Percentiles rank a stretch among this genome's conserved stretches.
Conservation (phyloP, 2,329 filamentous ascomycete species). For the Botryotinia globosa region DNA sequence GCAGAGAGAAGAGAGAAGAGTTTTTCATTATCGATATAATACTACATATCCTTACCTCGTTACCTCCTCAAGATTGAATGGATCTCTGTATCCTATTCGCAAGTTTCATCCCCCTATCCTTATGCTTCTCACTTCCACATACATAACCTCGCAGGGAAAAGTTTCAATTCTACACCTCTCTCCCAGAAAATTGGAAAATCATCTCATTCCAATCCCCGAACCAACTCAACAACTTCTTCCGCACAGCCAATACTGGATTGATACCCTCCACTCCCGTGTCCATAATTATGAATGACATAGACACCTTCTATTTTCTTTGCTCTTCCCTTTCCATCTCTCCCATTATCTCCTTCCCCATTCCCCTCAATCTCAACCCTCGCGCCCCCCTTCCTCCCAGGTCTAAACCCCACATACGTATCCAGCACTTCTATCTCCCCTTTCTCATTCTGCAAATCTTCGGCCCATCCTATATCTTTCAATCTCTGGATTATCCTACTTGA, state of each 20-base stretch:
- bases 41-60: not conserved
- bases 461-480: not conserved
- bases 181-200: too few species aligned
- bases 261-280: conserved; percentile 46
- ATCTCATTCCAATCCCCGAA: conserved; percentile 4
- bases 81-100: not conserved
- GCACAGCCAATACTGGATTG: conserved; percentile 35
- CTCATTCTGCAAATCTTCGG: not conserved
- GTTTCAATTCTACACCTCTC: too few species aligned
- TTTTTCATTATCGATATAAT: not conserved
- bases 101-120: too few species aligned
- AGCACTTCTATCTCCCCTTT: not conserved
- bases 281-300: conserved; percentile 46
- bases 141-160: too few species aligned
- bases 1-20: not conserved
- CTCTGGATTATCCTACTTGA: not conserved
- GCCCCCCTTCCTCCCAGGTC: not conserved
- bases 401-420: not conserved
- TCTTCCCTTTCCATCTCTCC: conserved; percentile 1
- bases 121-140: too few species aligned
- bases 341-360: not conserved
- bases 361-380: conserved; percentile 27
- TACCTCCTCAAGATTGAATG: too few species aligned
- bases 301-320: conserved; percentile 26
- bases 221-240: conserved; percentile 29